Conservation (phyloP, 140 eudicot species). For the Erigeron philadelphicus region DNA sequence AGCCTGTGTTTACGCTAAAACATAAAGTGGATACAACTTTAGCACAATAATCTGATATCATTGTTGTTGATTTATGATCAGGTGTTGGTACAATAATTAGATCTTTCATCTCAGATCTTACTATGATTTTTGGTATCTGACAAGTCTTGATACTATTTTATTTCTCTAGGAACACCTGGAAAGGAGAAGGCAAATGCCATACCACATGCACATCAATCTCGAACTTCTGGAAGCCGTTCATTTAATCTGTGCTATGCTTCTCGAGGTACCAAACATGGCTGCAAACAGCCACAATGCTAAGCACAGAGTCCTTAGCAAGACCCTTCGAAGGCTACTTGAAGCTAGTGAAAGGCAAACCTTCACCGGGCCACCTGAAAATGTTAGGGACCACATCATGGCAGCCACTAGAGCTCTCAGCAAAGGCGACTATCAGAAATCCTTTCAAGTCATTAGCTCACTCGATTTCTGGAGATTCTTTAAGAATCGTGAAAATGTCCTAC, state of each 20-base stretch:
- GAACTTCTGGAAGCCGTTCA: slow-evolving; percentile 89
- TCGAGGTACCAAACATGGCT: slow-evolving; percentile 94
- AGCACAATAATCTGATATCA: too few species aligned
- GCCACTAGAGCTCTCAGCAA: slow-evolving; percentile 76
- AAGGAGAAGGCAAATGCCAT: slow-evolving; percentile 86
- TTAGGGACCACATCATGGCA: slow-evolving; percentile 77
- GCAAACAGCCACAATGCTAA: slow-evolving; percentile 63
- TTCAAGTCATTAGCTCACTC: slow-evolving; percentile 57
- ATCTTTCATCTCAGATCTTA: background rate
- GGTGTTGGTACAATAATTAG: too few species aligned
- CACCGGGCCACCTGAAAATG: slow-evolving; percentile 82
- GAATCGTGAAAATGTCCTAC: slow-evolving; percentile 57
- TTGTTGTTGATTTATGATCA: too few species aligned
- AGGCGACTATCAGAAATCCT: slow-evolving; percentile 71
- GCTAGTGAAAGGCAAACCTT: slow-evolving; percentile 58
- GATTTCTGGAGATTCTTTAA: slow-evolving; percentile 65
- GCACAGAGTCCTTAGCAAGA: slow-evolving; percentile 69
- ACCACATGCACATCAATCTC: slow-evolving; percentile 93
- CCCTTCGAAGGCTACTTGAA: slow-evolving; percentile 65
- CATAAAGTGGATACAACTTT: too few species aligned
- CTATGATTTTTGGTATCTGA: background rate
- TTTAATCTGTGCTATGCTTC: slow-evolving; percentile 78
- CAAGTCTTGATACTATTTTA: background rate
- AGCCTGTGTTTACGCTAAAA: too few species aligned
- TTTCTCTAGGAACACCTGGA: slow-evolving; percentile 67